Base-by-base conservation (phyloP, 164 flowering plant genomes). In the Saururus chinensis region DNA sequence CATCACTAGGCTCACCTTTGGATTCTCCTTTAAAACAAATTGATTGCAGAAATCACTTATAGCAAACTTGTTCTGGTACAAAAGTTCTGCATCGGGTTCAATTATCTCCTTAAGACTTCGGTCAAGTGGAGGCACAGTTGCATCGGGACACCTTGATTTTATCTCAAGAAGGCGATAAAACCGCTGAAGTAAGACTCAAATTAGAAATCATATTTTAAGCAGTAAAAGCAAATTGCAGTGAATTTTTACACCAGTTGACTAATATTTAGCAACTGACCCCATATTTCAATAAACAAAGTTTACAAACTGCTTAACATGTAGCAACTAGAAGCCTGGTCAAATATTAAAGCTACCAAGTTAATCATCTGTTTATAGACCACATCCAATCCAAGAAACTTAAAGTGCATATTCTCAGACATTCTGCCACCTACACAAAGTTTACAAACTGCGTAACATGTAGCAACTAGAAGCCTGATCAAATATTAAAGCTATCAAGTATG, bases 81-180 rank as follows among this genome's bases (percentile, higher is more conserved):
- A 60, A 64, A 92, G 79, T 55, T 82, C 80, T 20, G 75, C 76
- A 75, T 93, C 96, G 63, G 89, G 95, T 72, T 85, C 92, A 49
- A 81, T 83, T 61, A 90, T 85, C 66, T 60, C 80, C 76, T 81
- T 82, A 49, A 93, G 77, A 55, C 92, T 81, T 63, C 73, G 77
- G 72, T 93, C 95, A 70, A 93, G 81, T 56, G 84, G 86, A 71
- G 99, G 96, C 19, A 90, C 84, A 64, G 81, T 74, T 30, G 96
- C 83, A 79, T 85, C 90, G 51, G 82, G 84, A 22, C 80, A 62
- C 80, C 75, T 86, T 57, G 95, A 81, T 69, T 85, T 93, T 69
- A 90, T 64, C 69, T 90, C 96, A 9, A 93, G 86, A 65, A 64
- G 57, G 35, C 68, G 82, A 70, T 80, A 90, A 63, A 84, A 93